Base-by-base conservation (phyloP, 1,284 basidiomycete genomes). In the Papiliotrema terrestris region DNA sequence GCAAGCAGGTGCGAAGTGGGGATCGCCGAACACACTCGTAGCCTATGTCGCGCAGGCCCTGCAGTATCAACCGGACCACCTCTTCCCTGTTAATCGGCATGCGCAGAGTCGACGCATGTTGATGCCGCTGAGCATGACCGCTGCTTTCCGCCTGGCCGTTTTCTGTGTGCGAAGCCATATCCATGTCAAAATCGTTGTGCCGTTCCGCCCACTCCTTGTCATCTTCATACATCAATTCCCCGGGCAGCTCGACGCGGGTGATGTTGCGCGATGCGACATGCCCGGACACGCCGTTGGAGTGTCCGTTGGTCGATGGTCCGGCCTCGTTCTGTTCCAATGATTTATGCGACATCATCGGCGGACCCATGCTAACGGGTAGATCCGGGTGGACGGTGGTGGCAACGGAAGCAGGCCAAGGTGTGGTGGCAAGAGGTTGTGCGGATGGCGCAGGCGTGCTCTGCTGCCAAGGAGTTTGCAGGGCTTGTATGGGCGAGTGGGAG, bases 11-110 rank as follows among this genome's bases (percentile, higher is more conserved):
- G 14, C 36, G 38, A 25, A 25, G 20, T 25, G 13, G 41, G 41
- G 17, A 25, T n/a, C 20, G 17, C 11, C 22, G 14, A 6, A 85
- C 93, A 78, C 71, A 95, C 89, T 83, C 81, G 72, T 96, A 97
- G 5, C 96, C 95, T 51, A 96, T 87, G 76, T 98, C 95, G 61
- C 87, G 81, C 62, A 98, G 77, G 57, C 88, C 89, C 75, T 98
- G 95, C 60, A 98, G 81, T 44, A 94, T 86, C 46, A 98, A 79
- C 65, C 95, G 82, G 49, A 98, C 86, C 64, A 93, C 88, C 78
- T 98, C 94, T 74, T 94, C 88, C 62, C 91, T 82, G 76, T 93
- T 86, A 54, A 96, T 59, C 0, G 74, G 74, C 70, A 74, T 73
- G 41, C 72, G 52, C 47, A 66, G 69, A 8, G 39, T 6, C 59